phyloP scores from a whole-genome alignment of 2,329 filamentous ascomycete species.

The Trichoderma simmonsii region DNA sequence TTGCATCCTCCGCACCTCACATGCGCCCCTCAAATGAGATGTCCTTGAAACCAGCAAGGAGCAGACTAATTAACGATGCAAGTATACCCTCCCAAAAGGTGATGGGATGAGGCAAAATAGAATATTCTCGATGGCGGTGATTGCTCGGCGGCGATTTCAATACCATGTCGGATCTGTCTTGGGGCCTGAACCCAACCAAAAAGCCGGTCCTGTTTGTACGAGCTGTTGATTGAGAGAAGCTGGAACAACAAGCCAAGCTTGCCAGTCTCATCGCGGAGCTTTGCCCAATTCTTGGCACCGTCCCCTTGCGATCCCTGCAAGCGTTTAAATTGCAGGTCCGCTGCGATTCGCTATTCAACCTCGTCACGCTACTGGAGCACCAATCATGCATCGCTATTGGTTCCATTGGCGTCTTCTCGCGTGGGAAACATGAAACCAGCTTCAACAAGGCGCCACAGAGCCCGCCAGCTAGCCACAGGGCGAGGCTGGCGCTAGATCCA shows the following conservation, averaged over 20 bases:
- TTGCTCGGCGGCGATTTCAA: background rate
- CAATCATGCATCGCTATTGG: background rate
- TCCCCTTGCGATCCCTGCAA: conserved; percentile 13
- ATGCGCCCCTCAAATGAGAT: conserved; percentile 11
- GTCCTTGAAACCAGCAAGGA: background rate
- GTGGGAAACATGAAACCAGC: conserved; percentile 10
- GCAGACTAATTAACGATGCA: background rate
- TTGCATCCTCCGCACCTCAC: conserved; percentile 8
- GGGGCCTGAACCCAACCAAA: background rate
- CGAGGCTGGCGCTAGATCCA: conserved; percentile 5
- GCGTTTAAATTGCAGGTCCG: conserved; percentile 16
- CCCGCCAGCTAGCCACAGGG: background rate
- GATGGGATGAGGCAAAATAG: background rate
- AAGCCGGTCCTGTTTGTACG: background rate
- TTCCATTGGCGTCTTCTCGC: conserved; percentile 10
- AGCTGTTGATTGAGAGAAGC: background rate
- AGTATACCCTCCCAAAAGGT: background rate
- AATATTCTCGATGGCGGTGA: background rate
- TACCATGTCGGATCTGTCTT: background rate
- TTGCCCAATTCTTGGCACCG: conserved; percentile 9
- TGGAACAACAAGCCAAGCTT: background rate
- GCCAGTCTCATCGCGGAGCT: conserved; percentile 6
- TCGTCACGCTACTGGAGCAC: conserved; percentile 2
- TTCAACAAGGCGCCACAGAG: background rate
- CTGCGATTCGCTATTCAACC: background rate